Conservation (phyloP, 768 basidiomycete genomes). For the Mycena maculata region DNA sequence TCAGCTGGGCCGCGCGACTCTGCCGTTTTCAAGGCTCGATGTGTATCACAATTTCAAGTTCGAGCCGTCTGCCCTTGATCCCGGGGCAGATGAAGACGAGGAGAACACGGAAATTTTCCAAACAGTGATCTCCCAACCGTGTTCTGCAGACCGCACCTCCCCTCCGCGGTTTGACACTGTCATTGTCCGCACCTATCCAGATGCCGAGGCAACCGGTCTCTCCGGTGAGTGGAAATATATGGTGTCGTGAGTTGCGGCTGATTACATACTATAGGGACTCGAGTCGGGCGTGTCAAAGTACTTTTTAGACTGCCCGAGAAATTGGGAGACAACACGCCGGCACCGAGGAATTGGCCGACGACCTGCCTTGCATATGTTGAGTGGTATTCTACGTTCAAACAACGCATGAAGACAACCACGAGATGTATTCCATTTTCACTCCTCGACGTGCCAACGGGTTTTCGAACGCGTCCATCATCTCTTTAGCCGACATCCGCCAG, state of each 20-base stretch:
- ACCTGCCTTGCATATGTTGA: constrained; percentile 2
- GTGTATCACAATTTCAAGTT: constrained; percentile 41
- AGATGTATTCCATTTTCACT: constrained; percentile 28
- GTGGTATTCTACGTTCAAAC: constrained; percentile 5
- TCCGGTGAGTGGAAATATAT: constrained; percentile 21
- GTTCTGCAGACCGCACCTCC: neutral
- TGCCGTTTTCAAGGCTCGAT: constrained; percentile 38
- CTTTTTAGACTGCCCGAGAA: constrained; percentile 1
- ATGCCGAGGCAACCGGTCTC: constrained; percentile 39
- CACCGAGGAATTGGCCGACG: constrained; percentile 33
- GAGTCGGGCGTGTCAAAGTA: constrained; percentile 7
- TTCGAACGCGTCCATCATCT: constrained; percentile 39
- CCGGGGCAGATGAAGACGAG: constrained; percentile 31
- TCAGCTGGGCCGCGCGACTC: neutral
- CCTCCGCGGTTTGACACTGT: constrained; percentile 42
- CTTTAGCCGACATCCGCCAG: constrained; percentile 43
- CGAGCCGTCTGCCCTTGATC: constrained; percentile 32
- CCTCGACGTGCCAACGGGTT: constrained; percentile 2
- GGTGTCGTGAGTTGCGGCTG: neutral
- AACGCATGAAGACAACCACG: constrained; percentile 27
- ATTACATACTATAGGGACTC: neutral
- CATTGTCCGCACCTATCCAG: constrained; percentile 29
- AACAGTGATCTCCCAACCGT: too few relatives aligned
- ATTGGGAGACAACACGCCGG: neutral
- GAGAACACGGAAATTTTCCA: constrained; percentile 15